Base-by-base conservation (phyloP, 208 protist species). In the Tritrichomonas foetus region DNA sequence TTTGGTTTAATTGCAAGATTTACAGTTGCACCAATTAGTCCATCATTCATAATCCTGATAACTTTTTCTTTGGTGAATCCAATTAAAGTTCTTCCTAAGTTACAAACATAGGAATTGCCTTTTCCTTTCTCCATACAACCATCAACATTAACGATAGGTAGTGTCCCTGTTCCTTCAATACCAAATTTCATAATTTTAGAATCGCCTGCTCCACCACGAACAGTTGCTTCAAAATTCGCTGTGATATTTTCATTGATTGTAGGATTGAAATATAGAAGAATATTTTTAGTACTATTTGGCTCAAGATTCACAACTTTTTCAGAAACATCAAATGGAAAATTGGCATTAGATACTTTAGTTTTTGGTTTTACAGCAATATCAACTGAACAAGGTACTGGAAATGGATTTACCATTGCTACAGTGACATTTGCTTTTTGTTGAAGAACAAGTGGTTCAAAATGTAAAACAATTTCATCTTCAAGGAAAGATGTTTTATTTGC, bases 41-140 rank as follows among this genome's bases (percentile, higher is more conserved):
- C 74, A 11, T 82, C 41, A 82, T 82, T 82, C n/a, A 20, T 36
- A 0, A 82, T 20, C 3, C 41, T 30, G 9, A 82, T 82, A 8
- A 41, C 50, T 53, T 82, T 82, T 41, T 82, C 74, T 30, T 82
- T 82, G 11, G 74, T 82, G 74, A 82, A 82, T 50, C 74, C 74
- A n/a, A 82, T 82, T 36, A 82, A 82, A n/a, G 41, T 82, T 36
- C 41, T 82, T 3, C 74, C 74, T 3, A 82, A 20, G 50, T 82
- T 82, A 36, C 47, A 47, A 47, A 36, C 22, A 49, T 50, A n/a
- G 3, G 50, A 11, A n/a, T 20, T 20, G 30, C 27, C 50, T 41
- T 82, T 82, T 50, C 33, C 33, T 50, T 82, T 82, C 3, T 47
- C 33, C 3, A 50, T 50, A 8, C n/a, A 44, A 16, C 27, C 20